A percentile compares a stretch with the other conserved stretches of the same genome.
phyloP scores from a whole-genome alignment of 306 rosid species.

The Cajanus cajan region DNA sequence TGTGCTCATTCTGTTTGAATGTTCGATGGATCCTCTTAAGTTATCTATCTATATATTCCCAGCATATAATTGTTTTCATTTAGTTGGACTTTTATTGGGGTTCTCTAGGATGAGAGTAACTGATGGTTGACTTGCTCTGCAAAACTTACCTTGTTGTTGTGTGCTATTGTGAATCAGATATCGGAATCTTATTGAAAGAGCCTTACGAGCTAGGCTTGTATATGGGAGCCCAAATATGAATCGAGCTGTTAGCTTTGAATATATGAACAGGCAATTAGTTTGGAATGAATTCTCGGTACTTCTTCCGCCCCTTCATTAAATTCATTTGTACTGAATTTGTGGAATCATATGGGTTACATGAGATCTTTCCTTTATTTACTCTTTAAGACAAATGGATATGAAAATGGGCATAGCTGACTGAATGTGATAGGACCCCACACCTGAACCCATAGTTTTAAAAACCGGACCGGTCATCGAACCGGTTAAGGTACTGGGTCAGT shows the following conservation, averaged over 20 bases:
- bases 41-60: background rate
- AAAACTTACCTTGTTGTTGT: conserved; percentile 11
- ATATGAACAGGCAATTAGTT: conserved; percentile 97
- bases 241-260: conserved; percentile 98
- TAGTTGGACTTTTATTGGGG: conserved; percentile 4
- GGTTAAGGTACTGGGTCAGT: too few relatives aligned
- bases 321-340: conserved; percentile 4
- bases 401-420: background rate
- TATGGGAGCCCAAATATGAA: conserved; percentile 97
- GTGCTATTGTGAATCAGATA: conserved; percentile 61
- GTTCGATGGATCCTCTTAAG: conserved; percentile 9
- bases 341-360: background rate
- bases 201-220: conserved; percentile 87
- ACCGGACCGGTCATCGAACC: too few relatives aligned
- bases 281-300: conserved; percentile 98
- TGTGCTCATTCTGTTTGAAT: background rate
- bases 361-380: background rate
- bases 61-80: background rate
- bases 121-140: conserved; percentile 17
- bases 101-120: background rate
- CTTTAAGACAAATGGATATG: background rate
- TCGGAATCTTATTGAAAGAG: conserved; percentile 92
- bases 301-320: conserved; percentile 6
- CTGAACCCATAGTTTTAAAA: too few relatives aligned
- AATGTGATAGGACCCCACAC: background rate